Conservation (phyloP, 169 alveolate species). For the Eimeria falciformis region DNA sequence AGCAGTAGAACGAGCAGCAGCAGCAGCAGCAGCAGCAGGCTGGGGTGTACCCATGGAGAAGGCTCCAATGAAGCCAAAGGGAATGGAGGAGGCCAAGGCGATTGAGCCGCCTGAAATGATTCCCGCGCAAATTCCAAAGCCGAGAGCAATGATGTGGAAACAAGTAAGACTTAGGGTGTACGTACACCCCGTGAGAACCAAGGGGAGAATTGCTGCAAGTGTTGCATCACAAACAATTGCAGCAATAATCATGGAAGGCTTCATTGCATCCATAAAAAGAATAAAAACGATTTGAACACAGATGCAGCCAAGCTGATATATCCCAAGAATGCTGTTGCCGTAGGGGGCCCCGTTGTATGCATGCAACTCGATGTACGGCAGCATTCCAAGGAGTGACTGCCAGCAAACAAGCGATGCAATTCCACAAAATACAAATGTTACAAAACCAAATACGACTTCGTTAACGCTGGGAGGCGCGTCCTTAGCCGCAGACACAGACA, state of each 20-base stretch:
- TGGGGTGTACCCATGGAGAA: constrained; percentile 58
- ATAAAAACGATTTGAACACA: constrained; percentile 10
- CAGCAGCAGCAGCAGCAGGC: not conserved
- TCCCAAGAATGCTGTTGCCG: constrained; percentile 50
- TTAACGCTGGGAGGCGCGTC: not conserved
- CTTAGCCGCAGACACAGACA: not conserved
- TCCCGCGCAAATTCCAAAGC: constrained; percentile 56
- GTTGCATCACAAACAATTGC: constrained; percentile 12
- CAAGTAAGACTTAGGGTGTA: not conserved
- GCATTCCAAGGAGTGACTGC: constrained; percentile 48
- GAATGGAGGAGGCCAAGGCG: constrained; percentile 51
- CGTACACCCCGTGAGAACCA: constrained; percentile 31
- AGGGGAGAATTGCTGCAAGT: constrained; percentile 28
- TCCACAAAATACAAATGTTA: constrained; percentile 38
- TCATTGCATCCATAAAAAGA: constrained; percentile 24
- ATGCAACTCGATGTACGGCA: constrained; percentile 32
- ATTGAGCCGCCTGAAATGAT: not conserved
- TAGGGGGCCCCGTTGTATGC: not conserved
- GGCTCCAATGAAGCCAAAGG: constrained; percentile 45
- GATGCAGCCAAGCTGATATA: constrained; percentile 51
- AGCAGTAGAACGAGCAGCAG: not conserved
- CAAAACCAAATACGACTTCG: not conserved
- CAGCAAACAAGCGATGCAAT: constrained; percentile 35
- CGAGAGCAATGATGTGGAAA: constrained; percentile 1
- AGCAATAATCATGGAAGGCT: constrained; percentile 1